Evolutionary conservation across 352 stramenopile species (phyloP), one percentile per base, ranked within the genome.

Genomic region (Thraustotheca clavata): DNA sequence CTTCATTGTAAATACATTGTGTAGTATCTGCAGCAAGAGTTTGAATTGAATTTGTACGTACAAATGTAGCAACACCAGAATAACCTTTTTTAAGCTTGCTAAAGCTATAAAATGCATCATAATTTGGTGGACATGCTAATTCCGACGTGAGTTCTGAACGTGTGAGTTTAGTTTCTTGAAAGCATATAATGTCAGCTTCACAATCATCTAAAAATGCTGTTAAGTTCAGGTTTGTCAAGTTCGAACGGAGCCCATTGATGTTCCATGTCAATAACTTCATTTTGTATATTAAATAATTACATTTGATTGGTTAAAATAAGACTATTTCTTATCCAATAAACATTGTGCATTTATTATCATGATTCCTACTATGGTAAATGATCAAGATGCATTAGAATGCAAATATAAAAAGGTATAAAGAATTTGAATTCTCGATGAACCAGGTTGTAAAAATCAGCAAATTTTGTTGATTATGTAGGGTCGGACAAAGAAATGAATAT

Each of bases 161-260:
- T 65, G 86, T 92, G 50, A 89, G 73, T 57, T 94, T 94, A 29
- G 86, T 93, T 70, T 94, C 86, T 67, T 94, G 86, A 62, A 94
- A 74, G 65, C 86, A 94, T 20, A 91, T 63, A 14, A 94, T 76
- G 46, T 92, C 83, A 0, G 83, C 83, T 0, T 81, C 68, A 20
- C 91, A 70, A 11, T 52, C 72, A 32, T 78, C 62, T 29, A 94
- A 66, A 43, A 94, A 76, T 50, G 79, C 60, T 31, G 38, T 46
- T 31, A 65, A 26, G n/a, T 29, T 35, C 38, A 57, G 35, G 39
- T 61, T 59, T 65, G 85, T 76, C 50, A 94, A 69, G 40, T 88
- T 76, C 2, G 85, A 82, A 59, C 83, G 80, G 69, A 94, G 72
- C 22, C 85, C 85, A 69, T 94, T 94, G 57, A 94, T 73, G 69